Conservation (phyloP, 1,139 yeast genomes). For the Ogataea hybrid region DNA sequence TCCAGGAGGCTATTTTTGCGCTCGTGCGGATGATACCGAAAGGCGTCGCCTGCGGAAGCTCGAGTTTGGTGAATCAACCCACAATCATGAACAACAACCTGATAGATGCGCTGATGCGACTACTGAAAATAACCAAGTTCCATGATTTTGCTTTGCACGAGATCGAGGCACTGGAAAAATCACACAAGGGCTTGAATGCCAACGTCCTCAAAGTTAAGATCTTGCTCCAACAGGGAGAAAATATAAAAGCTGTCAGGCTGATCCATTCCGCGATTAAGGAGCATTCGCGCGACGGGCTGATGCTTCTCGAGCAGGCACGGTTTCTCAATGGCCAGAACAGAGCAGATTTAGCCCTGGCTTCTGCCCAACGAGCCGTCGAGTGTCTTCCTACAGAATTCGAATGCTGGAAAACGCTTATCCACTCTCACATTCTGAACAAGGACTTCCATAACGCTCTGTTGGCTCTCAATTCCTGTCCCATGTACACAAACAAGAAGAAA, state of each 20-base stretch:
- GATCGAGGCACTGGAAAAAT: constrained; percentile 40
- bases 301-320: constrained; percentile 63
- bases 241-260: constrained; percentile 69
- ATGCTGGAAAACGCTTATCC: constrained; percentile 77
- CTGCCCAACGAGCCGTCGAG: constrained; percentile 74
- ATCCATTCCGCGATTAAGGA: constrained; percentile 59
- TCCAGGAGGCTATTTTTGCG: constrained; percentile 54
- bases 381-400: constrained; percentile 83
- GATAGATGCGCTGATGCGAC: constrained; percentile 69
- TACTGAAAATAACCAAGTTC: constrained; percentile 63
- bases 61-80: constrained; percentile 64
- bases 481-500: constrained; percentile 71
- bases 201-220: constrained; percentile 56
- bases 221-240: constrained; percentile 60
- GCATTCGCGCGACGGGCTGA: constrained; percentile 61
- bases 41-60: constrained; percentile 66
- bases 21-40: constrained; percentile 64
- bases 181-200: constrained; percentile 35
- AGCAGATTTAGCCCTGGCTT: constrained; percentile 67
- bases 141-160: constrained; percentile 57
- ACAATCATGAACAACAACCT: constrained; percentile 68
- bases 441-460: constrained; percentile 77
- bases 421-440: constrained; percentile 65
- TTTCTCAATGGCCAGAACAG: constrained; percentile 67
- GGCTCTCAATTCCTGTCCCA: constrained; percentile 88